Evolutionary conservation across 495 filamentous ascomycete species (phyloP).

Genomic region (Massariosphaeria phaeospora): DNA sequence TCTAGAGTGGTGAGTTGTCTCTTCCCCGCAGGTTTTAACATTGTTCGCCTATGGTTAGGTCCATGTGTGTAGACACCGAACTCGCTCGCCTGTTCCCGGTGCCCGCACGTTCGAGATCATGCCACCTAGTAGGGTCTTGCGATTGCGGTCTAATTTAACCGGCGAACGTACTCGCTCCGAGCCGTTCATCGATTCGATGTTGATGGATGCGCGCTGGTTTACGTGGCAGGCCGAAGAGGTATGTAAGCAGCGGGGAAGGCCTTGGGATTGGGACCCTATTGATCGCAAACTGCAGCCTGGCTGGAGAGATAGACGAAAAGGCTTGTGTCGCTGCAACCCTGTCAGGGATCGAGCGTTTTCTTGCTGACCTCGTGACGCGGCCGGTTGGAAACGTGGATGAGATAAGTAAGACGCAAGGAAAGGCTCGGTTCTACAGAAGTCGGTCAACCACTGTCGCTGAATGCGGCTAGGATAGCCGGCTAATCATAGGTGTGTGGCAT

Average conservation of each 20-base stretch:
- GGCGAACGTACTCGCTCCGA: not conserved
- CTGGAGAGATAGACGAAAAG: not conserved
- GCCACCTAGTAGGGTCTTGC: not conserved
- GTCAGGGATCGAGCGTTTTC: too few species aligned
- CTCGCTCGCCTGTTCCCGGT: slow-evolving; percentile 7
- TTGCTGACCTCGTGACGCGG: not conserved
- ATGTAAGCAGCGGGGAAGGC: slow-evolving; percentile 4
- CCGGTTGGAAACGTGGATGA: not conserved
- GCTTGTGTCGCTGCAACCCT: not conserved
- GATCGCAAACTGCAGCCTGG: not conserved
- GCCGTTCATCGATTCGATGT: not conserved
- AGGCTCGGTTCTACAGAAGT: slow-evolving; percentile 3
- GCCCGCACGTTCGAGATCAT: not conserved
- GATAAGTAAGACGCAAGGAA: slow-evolving; percentile 2
- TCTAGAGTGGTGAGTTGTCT: not conserved
- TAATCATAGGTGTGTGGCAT: not conserved
- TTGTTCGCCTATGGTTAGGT: slow-evolving; percentile 11
- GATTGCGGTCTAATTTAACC: not conserved
- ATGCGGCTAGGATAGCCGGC: not conserved
- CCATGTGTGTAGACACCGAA: not conserved
- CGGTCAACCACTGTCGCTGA: not conserved
- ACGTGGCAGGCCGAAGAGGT: slow-evolving; percentile 7
- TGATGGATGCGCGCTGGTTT: not conserved
- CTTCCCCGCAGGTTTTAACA: slow-evolving; percentile 3
- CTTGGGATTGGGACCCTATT: not conserved